These are phyloP conservation scores for Scenedesmus sp. DNA, from an alignment of 163 green algal genomes.

Conservation along the genomic window DNA sequence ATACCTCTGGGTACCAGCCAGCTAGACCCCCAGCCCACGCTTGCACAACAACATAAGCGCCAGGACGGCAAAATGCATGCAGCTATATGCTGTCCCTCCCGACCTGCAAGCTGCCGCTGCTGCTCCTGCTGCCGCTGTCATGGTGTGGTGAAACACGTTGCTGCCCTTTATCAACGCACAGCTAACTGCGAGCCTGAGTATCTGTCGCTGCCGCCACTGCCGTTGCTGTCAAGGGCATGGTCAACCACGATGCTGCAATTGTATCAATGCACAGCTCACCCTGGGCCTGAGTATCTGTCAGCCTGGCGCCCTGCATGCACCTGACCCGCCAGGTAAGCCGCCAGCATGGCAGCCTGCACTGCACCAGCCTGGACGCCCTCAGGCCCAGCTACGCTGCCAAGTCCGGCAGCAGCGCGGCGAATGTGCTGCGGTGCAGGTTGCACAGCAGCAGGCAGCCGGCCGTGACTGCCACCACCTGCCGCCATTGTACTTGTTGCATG, in stretches of 20 bases:
- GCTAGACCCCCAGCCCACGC: conserved; percentile 72
- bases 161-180: too few species aligned
- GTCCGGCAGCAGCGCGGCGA: conserved; percentile 63
- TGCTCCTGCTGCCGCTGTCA: too few species aligned
- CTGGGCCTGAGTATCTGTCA: conserved; percentile 70
- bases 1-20: conserved; percentile 68
- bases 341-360: conserved; percentile 69
- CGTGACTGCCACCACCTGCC: conserved; percentile 36
- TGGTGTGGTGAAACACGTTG: too few species aligned
- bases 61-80: conserved; percentile 68
- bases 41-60: conserved; percentile 80
- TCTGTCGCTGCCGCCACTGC: too few species aligned
- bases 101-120: too few species aligned
- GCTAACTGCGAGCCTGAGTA: too few species aligned
- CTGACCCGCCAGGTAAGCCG: conserved; percentile 81
- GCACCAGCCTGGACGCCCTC: neutral
- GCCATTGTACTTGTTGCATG: conserved; percentile 21
- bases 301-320: conserved; percentile 74
- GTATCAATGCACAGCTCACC: neutral
- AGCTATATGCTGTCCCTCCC: neutral
- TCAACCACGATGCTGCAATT: too few species aligned
- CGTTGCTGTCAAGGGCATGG: too few species aligned
- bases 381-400: conserved; percentile 13
- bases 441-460: conserved; percentile 58
- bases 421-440: conserved; percentile 67